Evolutionary conservation across 139 green algal genomes (phyloP).

Genomic region (Pedinophyceae sp.): DNA sequence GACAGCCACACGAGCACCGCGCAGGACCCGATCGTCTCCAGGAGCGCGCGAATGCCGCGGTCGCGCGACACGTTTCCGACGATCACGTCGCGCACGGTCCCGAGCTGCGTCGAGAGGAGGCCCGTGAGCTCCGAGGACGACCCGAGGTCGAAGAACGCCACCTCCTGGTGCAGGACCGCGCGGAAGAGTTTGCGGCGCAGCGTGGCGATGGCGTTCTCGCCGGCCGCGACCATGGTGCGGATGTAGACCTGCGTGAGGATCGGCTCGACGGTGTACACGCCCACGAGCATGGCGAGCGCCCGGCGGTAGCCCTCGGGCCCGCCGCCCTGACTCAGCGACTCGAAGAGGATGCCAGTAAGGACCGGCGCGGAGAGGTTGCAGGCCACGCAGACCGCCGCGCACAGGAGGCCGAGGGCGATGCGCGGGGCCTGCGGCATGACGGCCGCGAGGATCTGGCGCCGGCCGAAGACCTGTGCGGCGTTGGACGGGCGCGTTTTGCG

Average conservation of each 20-base stretch:
- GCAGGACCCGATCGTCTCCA: constrained; percentile 52
- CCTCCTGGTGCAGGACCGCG: not conserved
- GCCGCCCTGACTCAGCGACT: constrained; percentile 43
- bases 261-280: constrained; percentile 65
- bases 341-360: constrained; percentile 60
- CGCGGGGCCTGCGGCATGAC: too few species aligned
- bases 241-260: constrained; percentile 72
- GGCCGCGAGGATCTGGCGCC: too few species aligned
- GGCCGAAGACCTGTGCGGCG: too few species aligned
- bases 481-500: too few species aligned
- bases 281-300: constrained; percentile 38
- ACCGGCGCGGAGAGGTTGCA: constrained; percentile 69
- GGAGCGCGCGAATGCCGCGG: constrained; percentile 44
- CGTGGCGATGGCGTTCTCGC: constrained; percentile 40
- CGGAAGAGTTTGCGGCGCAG: constrained; percentile 4
- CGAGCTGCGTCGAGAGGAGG: constrained; percentile 60
- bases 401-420: constrained; percentile 28
- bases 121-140: constrained; percentile 45
- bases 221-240: constrained; percentile 37
- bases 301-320: constrained; percentile 11
- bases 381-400: constrained; percentile 44
- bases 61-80: constrained; percentile 65
- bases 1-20: constrained; percentile 55
- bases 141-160: constrained; percentile 35
- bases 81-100: constrained; percentile 57